These are phyloP conservation scores for Magnolia changhungtana DNA, from an alignment of 164 flowering plant genomes.

Conservation along the genomic window DNA sequence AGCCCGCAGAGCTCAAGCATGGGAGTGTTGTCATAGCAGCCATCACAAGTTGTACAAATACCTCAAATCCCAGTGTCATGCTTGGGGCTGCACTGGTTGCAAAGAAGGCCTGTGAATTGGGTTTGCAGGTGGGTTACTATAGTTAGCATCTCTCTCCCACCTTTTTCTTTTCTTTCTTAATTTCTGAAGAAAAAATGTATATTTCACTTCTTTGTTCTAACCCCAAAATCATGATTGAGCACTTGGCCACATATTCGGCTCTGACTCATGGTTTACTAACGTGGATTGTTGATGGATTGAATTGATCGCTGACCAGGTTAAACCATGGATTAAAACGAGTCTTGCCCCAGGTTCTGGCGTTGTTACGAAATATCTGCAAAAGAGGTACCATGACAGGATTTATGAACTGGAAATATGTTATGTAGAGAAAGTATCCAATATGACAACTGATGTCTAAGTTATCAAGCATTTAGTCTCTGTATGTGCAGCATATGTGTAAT, in stretches of 20 bases:
- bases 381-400: constrained; percentile 40
- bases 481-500: not conserved
- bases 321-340: constrained; percentile 89
- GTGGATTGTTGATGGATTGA: not conserved
- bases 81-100: constrained; percentile 92
- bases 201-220: not conserved
- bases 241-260: not conserved
- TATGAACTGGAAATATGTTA: not conserved
- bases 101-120: constrained; percentile 80
- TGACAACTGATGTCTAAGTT: not conserved
- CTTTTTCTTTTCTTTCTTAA: not conserved
- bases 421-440: not conserved
- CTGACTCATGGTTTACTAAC: not conserved
- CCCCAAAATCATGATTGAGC: not conserved
- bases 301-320: constrained; percentile 43
- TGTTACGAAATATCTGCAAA: constrained; percentile 72
- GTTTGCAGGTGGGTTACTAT: constrained; percentile 58
- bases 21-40: constrained; percentile 92
- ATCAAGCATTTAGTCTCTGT: not conserved
- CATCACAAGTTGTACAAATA: constrained; percentile 89
- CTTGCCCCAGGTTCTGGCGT: constrained; percentile 93
- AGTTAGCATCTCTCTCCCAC: not conserved
- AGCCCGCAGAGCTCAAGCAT: constrained; percentile 72
- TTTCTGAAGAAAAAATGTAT: not conserved
- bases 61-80: constrained; percentile 93